Evolutionary conservation across 805 yeast genomes (phyloP), one percentile per base, ranked within the genome.

Genomic region (Wickerhamiella sergipiensis): DNA sequence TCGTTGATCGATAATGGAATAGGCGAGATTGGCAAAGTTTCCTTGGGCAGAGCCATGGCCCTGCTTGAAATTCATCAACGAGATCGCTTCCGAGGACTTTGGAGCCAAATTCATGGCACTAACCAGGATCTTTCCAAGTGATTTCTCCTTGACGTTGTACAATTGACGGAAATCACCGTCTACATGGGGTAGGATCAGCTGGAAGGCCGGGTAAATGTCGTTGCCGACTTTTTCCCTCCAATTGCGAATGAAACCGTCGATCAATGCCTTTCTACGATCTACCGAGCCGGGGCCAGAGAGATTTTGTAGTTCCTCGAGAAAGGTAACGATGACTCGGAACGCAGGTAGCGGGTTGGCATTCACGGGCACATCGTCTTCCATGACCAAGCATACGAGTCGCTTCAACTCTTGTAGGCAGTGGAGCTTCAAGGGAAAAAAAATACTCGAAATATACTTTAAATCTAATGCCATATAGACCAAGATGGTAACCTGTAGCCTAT

Each of bases 201-300:
- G 67, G 15, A 84, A 70, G 1, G 81, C 81, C 0, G 90, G 89
- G 57, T 74, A 80, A 2, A 88, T 72, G 62, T 88, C 75, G 17
- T 71, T 64, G 0, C 87, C 87, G 0, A 81, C 80, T 1, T 71
- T 65, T 15, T 56, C 57, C 38, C 79, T 64, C 83, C 84, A 82
- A 39, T 69, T 61, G 4, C 61, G 60, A 29, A 79, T 66, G 59
- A 79, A 82, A 17, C 57, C 55, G 0, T 58, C 51, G 2, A 77
- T 64, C 1, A 68, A 55, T 19, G 64, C 46, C 8, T 36, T 45
- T 4, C 54, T 51, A 5, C 33, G 36, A 6, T 24, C 22, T 18
- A 40, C 50, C 4, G 57, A 50, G 6, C 57, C 59, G 1, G 15
- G 43, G 36, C 59, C 60, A 12, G 43, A 44, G 1, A 49, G 48